Evolutionary conservation across 2,329 filamentous ascomycete species (phyloP).

Genomic region (Stagonosporopsis tanaceti): DNA sequence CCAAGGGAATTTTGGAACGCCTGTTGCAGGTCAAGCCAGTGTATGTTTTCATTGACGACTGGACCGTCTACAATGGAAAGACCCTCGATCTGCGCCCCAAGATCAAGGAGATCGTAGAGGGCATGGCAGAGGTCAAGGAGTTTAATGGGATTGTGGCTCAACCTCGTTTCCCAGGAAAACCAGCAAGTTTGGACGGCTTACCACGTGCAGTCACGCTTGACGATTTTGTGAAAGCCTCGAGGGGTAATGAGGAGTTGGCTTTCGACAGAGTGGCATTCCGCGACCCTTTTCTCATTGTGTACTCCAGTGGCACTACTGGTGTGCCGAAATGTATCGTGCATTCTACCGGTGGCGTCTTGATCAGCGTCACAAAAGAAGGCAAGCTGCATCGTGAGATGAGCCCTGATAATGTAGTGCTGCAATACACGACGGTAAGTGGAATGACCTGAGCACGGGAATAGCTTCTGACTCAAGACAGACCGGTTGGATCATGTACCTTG

Average conservation of each 20-base stretch:
- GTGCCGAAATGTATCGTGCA: slow-evolving; percentile 88
- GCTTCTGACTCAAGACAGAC: slow-evolving; percentile 29
- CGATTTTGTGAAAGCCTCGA: slow-evolving; percentile 51
- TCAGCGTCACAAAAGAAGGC: slow-evolving; percentile 69
- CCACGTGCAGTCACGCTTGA: slow-evolving; percentile 56
- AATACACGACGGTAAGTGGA: slow-evolving; percentile 62
- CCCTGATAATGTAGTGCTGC: slow-evolving; percentile 57
- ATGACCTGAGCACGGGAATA: neutral
- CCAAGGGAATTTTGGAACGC: slow-evolving; percentile 77
- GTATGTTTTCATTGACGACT: slow-evolving; percentile 86
- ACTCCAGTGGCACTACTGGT: slow-evolving; percentile 82
- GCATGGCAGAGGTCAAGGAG: slow-evolving; percentile 66
- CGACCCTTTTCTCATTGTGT: slow-evolving; percentile 80
- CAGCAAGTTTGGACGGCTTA: slow-evolving; percentile 66
- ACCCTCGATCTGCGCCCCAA: slow-evolving; percentile 74
- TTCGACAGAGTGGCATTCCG: slow-evolving; percentile 72
- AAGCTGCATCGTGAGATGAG: slow-evolving; percentile 60
- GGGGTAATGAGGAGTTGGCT: slow-evolving; percentile 52
- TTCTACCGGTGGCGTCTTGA: slow-evolving; percentile 69
- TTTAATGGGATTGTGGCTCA: slow-evolving; percentile 73
- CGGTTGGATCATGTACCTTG: slow-evolving; percentile 85
- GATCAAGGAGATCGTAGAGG: slow-evolving; percentile 71
- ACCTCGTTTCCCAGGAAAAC: slow-evolving; percentile 66
- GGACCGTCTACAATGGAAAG: slow-evolving; percentile 80
- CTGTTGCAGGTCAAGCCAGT: slow-evolving; percentile 77